These are phyloP conservation scores for Handroanthus guayacan DNA, from an alignment of 257 asterid species.

Conservation along the genomic window DNA sequence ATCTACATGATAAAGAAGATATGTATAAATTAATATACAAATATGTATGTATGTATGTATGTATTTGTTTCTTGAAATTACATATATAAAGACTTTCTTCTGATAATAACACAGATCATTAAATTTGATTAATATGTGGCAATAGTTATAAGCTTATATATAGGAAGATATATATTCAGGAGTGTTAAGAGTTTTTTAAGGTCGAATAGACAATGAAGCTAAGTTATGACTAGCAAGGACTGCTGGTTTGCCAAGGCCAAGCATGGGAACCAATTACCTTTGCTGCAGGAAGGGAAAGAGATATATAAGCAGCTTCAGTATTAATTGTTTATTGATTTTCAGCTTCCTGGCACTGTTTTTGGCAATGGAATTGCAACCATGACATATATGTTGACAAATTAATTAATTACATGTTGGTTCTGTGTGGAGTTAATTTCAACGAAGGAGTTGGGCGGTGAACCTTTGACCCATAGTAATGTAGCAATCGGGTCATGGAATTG, in stretches of 20 bases:
- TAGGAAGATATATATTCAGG: not conserved
- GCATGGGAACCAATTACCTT: slow-evolving; percentile 54
- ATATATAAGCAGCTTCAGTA: not conserved
- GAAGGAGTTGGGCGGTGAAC: no score
- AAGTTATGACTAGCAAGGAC: slow-evolving; percentile 54
- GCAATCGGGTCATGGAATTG: no score
- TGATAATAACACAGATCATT: no score
- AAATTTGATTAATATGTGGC: not conserved
- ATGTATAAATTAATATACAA: not conserved
- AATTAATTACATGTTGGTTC: no score
- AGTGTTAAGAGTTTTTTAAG: slow-evolving; percentile 32
- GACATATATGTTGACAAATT: not conserved
- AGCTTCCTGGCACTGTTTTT: not conserved
- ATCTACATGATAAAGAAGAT: not conserved
- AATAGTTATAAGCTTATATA: not conserved
- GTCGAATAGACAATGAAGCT: slow-evolving; percentile 50
- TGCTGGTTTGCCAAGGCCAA: slow-evolving; percentile 55
- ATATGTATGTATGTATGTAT: not conserved
- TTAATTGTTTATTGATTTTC: not conserved
- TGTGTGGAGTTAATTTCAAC: no score
- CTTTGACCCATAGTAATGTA: no score
- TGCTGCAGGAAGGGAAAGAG: not conserved
- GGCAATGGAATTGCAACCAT: not conserved
- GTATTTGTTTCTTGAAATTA: not conserved
- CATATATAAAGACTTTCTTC: not conserved